phyloP scores from a whole-genome alignment of 306 rosid genomes.

The Spatholobus suberectus region DNA sequence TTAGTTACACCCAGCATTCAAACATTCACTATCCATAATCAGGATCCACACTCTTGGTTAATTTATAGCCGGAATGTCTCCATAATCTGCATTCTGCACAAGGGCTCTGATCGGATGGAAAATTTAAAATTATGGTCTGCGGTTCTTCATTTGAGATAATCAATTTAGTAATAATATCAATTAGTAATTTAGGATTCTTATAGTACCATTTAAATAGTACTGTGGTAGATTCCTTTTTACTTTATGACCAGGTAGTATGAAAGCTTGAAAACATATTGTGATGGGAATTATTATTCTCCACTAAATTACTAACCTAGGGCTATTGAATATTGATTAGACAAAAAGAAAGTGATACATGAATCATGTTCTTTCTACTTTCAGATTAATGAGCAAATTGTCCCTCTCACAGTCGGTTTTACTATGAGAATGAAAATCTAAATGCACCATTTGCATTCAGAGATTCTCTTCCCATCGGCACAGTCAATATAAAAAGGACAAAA shows the following conservation, averaged over 20 bases:
- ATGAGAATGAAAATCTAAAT: background rate
- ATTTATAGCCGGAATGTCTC: background rate
- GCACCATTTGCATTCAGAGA: conserved; percentile 22
- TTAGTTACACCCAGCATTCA: background rate
- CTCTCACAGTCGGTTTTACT: background rate
- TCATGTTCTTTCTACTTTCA: background rate
- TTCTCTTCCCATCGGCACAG: conserved; percentile 26
- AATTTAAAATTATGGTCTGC: background rate
- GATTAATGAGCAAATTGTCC: conserved; percentile 3
- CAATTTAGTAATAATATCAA: background rate
- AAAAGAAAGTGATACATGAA: background rate
- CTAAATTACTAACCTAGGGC: background rate
- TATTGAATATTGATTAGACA: background rate
- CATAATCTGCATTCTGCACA: background rate
- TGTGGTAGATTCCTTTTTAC: background rate
- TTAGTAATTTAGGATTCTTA: background rate
- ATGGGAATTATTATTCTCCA: background rate
- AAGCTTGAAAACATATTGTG: background rate
- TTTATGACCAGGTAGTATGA: background rate
- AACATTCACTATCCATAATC: background rate
- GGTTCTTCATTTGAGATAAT: background rate
- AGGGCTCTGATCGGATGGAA: background rate
- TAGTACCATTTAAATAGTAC: background rate
- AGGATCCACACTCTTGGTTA: background rate
- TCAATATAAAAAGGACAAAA: conserved; percentile 23